These are phyloP conservation scores for Penicillium sp. DNA, from an alignment of 2,329 filamentous ascomycete genomes.

Conservation along the genomic window DNA sequence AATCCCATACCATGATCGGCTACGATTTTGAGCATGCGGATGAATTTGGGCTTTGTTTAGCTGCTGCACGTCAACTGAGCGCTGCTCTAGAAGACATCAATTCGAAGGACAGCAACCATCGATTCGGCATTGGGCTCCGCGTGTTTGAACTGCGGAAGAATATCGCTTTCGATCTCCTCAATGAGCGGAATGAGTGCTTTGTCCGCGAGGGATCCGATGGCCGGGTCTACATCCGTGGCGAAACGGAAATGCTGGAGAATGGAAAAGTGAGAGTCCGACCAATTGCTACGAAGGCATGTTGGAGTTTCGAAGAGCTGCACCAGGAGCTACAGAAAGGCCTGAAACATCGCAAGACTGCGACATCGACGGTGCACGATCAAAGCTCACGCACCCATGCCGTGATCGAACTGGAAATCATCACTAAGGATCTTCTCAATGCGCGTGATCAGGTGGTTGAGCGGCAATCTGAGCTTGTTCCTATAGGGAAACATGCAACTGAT, in stretches of 20 bases:
- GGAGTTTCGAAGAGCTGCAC: constrained; percentile 30
- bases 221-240: constrained; percentile 35
- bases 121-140: constrained; percentile 33
- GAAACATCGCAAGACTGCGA: constrained; percentile 27
- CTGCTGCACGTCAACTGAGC: constrained; percentile 28
- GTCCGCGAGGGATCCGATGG: constrained; percentile 38
- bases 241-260: constrained; percentile 35
- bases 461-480: constrained; percentile 40
- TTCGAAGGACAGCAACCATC: not conserved
- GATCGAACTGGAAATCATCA: constrained; percentile 39
- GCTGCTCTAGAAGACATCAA: constrained; percentile 23
- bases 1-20: constrained; percentile 39
- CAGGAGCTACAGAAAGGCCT: constrained; percentile 25
- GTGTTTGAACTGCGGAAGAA: constrained; percentile 40
- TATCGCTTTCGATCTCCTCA: constrained; percentile 38
- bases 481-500: constrained; percentile 38
- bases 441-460: constrained; percentile 35
- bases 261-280: constrained; percentile 39
- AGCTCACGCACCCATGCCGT: constrained; percentile 42
- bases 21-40: constrained; percentile 32
- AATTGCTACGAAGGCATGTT: constrained; percentile 25
- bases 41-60: constrained; percentile 33
- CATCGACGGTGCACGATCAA: constrained; percentile 38
- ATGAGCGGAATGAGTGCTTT: constrained; percentile 32
- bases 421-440: constrained; percentile 28